These are phyloP conservation scores for Puya raimondii DNA, from an alignment of 176 grass and related monocot genomes.

Conservation along the genomic window DNA sequence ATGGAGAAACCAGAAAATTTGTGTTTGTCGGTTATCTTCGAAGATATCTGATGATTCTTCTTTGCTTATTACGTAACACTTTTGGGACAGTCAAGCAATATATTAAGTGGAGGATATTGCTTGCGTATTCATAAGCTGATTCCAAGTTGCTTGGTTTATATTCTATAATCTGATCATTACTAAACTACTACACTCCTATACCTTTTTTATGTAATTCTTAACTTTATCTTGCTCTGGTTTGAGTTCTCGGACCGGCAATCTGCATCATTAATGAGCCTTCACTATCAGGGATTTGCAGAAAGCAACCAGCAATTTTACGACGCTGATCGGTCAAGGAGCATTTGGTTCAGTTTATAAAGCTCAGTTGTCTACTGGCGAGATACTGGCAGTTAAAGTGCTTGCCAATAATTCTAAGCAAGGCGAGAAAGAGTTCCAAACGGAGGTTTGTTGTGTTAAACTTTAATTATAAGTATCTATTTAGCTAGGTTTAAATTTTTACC, in stretches of 20 bases:
- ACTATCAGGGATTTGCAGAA: constrained; percentile 76
- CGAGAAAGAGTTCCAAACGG: constrained; percentile 93
- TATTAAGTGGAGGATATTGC: no score
- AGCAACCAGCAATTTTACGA: constrained; percentile 83
- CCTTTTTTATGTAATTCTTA: background rate
- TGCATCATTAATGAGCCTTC: background rate
- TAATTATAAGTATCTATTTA: background rate
- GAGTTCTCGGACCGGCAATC: background rate
- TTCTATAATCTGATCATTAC: background rate
- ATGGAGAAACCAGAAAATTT: no score
- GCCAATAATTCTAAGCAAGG: constrained; percentile 84
- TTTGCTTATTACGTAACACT: background rate
- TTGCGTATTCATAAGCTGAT: background rate
- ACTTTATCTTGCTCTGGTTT: background rate
- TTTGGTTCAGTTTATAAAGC: constrained; percentile 96
- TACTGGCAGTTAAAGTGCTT: constrained; percentile 87
- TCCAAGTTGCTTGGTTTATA: background rate
- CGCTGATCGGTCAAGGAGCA: constrained; percentile 78
- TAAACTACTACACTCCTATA: background rate
- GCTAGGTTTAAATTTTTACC: background rate
- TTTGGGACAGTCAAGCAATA: background rate
- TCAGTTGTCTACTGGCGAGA: constrained; percentile 76
- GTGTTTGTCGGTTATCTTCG: no score
- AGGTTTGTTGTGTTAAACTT: constrained; percentile 32
- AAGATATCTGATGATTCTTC: background rate